Percentiles rank a stretch among this genome's conserved stretches.
Conservation (phyloP, 1,284 basidiomycete species). For the Clitocybe nebularis region DNA sequence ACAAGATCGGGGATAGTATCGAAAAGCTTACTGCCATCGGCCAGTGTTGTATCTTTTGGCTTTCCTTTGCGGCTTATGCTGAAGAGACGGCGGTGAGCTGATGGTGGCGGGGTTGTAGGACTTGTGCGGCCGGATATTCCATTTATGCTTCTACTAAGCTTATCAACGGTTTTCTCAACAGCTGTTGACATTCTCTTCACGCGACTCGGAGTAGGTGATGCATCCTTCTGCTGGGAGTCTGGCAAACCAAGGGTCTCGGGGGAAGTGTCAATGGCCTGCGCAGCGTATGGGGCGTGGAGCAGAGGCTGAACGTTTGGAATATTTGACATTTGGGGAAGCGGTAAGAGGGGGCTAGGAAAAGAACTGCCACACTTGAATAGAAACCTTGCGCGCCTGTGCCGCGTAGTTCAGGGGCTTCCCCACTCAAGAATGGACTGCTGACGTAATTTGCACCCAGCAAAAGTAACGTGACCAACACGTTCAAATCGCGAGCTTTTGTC, state of each 20-base stretch:
- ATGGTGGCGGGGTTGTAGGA: conserved; percentile 23
- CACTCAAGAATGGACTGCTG: neutral
- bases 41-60: conserved; percentile 37
- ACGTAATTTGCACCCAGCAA: neutral
- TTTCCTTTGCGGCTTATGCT: conserved; percentile 52
- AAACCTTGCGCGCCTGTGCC: conserved; percentile 1
- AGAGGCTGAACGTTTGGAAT: conserved; percentile 19
- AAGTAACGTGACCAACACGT: conserved; percentile 24
- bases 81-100: conserved; percentile 49
- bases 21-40: conserved; percentile 27
- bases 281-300: conserved; percentile 19
- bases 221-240: conserved; percentile 22
- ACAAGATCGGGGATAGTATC: neutral
- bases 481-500: conserved; percentile 27
- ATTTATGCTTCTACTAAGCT: conserved; percentile 51
- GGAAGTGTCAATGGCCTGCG: conserved; percentile 24
- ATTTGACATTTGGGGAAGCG: conserved; percentile 17
- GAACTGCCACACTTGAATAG: neutral
- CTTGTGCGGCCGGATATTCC: conserved; percentile 31
- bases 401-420: neutral
- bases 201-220: conserved; percentile 26
- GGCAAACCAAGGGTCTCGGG: conserved; percentile 26
- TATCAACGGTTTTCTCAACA: conserved; percentile 47
- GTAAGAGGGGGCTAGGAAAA: conserved; percentile 2
- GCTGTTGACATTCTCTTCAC: conserved; percentile 43